These are phyloP conservation scores for Saccharomycopsis phalli DNA, from an alignment of 1,139 yeast species.

Conservation along the genomic window DNA sequence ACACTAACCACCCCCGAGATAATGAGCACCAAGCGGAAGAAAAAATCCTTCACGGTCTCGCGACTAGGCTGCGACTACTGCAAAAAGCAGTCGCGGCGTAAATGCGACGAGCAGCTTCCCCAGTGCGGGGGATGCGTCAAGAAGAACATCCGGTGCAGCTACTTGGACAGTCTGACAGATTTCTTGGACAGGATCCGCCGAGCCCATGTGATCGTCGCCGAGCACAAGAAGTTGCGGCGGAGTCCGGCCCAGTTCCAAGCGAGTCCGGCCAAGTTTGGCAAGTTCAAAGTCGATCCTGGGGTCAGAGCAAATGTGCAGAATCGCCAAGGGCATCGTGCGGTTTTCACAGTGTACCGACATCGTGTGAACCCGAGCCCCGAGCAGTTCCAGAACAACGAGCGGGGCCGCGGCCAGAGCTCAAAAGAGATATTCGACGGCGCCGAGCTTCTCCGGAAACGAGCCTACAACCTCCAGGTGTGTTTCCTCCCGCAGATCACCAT, in stretches of 20 bases:
- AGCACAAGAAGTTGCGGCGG: conserved; percentile 5
- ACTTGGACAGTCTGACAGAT: conserved; percentile 16
- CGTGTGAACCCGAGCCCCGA: too few relatives aligned
- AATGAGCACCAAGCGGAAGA: conserved; percentile 4
- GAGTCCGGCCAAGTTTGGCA: conserved; percentile 12
- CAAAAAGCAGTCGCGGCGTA: conserved; percentile 15
- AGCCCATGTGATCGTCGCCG: conserved; percentile 16
- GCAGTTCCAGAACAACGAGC: too few relatives aligned
- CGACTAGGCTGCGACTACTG: conserved; percentile 15
- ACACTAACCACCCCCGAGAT: too few relatives aligned
- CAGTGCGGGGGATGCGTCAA: conserved; percentile 11
- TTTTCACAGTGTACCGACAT: too few relatives aligned
- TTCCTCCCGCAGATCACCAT: not conserved
- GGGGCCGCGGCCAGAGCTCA: too few relatives aligned
- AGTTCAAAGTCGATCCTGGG: conserved; percentile 10
- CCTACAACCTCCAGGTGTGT: not conserved
- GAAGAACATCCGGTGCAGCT: conserved; percentile 13
- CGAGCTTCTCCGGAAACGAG: not conserved
- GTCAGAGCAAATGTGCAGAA: too few relatives aligned
- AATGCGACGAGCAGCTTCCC: conserved; percentile 17
- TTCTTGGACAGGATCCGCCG: conserved; percentile 13
- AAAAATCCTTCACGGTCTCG: conserved; percentile 15
- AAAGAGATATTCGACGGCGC: conserved; percentile 8
- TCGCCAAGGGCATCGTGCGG: too few relatives aligned
- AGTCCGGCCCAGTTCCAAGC: conserved; percentile 1